These are phyloP conservation scores for Aspergillus sp. DNA, from an alignment of 2,329 filamentous ascomycete genomes.

Conservation along the genomic window DNA sequence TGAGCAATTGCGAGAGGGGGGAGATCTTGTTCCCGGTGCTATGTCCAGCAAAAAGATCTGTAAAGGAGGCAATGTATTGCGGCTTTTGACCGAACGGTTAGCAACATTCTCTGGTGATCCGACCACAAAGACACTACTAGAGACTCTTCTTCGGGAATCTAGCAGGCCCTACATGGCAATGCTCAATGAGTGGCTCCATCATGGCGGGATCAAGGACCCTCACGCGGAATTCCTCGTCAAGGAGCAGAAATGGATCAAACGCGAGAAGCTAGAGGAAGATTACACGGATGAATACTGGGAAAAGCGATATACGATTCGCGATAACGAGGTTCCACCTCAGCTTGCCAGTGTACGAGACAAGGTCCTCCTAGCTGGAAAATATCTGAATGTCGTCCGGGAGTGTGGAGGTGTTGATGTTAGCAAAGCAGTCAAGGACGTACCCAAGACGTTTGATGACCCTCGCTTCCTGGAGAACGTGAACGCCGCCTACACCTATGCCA, in stretches of 20 bases:
- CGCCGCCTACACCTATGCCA: constrained; percentile 90
- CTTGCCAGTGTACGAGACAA: constrained; percentile 90
- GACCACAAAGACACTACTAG: constrained; percentile 79
- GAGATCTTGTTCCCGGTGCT: constrained; percentile 76
- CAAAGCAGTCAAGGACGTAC: constrained; percentile 85
- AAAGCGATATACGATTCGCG: constrained; percentile 91
- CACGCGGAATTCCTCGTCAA: constrained; percentile 94
- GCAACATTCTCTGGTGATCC: constrained; percentile 94
- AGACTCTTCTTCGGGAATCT: constrained; percentile 80
- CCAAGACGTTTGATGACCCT: constrained; percentile 86
- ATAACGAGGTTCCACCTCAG: constrained; percentile 89
- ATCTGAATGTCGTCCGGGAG: constrained; percentile 95
- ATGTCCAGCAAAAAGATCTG: constrained; percentile 88
- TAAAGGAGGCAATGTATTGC: constrained; percentile 95
- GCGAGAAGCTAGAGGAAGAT: constrained; percentile 89
- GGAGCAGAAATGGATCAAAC: constrained; percentile 91
- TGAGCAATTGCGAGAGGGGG: constrained; percentile 84
- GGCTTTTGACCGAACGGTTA: constrained; percentile 80
- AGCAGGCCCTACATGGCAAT: constrained; percentile 96
- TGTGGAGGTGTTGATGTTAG: constrained; percentile 95
- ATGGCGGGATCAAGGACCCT: constrained; percentile 91
- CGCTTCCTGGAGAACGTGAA: constrained; percentile 96
- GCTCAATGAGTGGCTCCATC: constrained; percentile 98
- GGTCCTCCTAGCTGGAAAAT: constrained; percentile 92
- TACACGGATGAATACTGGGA: constrained; percentile 99